A percentile compares a stretch with the other conserved stretches of the same genome.
These are phyloP conservation scores for Flaveria floridana DNA, from an alignment of 140 eudicot species.

Conservation along the genomic window DNA sequence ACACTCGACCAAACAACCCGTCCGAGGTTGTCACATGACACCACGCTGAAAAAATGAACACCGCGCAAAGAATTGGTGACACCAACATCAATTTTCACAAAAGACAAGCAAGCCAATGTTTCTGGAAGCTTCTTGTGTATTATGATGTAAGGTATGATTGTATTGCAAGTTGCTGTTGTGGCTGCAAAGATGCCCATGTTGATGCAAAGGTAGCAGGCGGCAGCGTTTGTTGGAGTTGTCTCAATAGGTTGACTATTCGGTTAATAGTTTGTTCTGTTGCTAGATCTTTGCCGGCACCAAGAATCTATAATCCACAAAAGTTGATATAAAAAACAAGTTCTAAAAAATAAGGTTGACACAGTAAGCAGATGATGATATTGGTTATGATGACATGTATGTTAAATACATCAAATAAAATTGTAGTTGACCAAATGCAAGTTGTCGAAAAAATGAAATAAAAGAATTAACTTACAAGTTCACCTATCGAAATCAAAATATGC, in stretches of 20 bases:
- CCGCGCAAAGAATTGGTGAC: conserved; percentile 50
- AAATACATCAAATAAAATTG: conserved; percentile 19
- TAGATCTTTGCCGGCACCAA: conserved; percentile 92
- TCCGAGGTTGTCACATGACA: conserved; percentile 41
- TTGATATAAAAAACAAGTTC: not conserved
- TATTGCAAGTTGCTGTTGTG: conserved; percentile 89
- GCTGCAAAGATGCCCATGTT: conserved; percentile 90
- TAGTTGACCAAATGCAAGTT: conserved; percentile 33
- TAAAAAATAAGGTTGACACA: conserved; percentile 5
- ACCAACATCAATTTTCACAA: conserved; percentile 35
- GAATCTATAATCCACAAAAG: conserved; percentile 49
- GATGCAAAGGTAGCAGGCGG: conserved; percentile 81
- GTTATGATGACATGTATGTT: conserved; percentile 19
- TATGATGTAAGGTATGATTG: conserved; percentile 82
- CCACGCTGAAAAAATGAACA: conserved; percentile 44
- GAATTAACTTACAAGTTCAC: conserved; percentile 1
- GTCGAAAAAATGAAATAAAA: not conserved
- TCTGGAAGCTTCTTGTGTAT: conserved; percentile 23
- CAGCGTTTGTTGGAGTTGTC: conserved; percentile 89
- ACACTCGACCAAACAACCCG: conserved; percentile 54
- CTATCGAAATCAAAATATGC: conserved; percentile 24
- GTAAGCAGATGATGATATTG: conserved; percentile 16
- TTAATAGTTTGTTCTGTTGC: conserved; percentile 87
- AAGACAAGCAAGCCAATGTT: conserved; percentile 3
- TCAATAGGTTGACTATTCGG: conserved; percentile 76